Base-by-base conservation (phyloP, 257 asterid genomes). In the Fraxinus pennsylvanica region DNA sequence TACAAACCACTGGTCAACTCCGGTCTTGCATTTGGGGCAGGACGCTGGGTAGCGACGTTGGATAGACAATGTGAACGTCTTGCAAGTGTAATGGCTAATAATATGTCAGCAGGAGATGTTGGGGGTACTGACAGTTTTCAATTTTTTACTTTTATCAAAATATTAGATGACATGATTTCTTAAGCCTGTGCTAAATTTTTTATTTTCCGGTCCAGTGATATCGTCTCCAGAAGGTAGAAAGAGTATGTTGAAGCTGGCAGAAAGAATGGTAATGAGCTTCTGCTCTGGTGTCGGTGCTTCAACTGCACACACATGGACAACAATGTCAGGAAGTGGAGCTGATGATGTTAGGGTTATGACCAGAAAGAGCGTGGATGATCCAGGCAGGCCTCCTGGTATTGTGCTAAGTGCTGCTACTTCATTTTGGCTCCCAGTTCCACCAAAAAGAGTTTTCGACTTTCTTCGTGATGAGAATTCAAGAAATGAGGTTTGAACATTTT, bases 201-300 rank as follows among this genome's bases (percentile, higher is more conserved):
- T 63, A 21, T 2, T 25, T 30, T 14, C 32, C 73, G 68, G 33
- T 81, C 43, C 84, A 92, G 97, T 92, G 15, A 90, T 89, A 85
- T 87, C 94, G 14, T 86, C 91, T 7, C 87, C 94, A 1, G 94
- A 90, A 78, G 96, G 97, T 3, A 85, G 91, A 54, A 92, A 88
- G 80, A 86, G 97, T 35, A 89, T 90, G 96, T 30, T 92, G 85
- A 92, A 90, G 80, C 88, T 92, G 71, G 94, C 97, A 0, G 97
- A 92, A 80, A 89, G 97, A 38, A 89, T 92, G 97, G 97, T 90
- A 84, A 90, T 83, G 91, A 92, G 97, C 79, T 92, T 92, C 78
- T 92, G 94, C 36, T 84, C 87, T 0, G 97, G 97, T 2, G 96
- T 92, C 9, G 97, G 97, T 0, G 97, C 97, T 39, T 92, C 97